phyloP scores from a whole-genome alignment of 805 yeast genomes.

The Spathaspora hagerdaliae region DNA sequence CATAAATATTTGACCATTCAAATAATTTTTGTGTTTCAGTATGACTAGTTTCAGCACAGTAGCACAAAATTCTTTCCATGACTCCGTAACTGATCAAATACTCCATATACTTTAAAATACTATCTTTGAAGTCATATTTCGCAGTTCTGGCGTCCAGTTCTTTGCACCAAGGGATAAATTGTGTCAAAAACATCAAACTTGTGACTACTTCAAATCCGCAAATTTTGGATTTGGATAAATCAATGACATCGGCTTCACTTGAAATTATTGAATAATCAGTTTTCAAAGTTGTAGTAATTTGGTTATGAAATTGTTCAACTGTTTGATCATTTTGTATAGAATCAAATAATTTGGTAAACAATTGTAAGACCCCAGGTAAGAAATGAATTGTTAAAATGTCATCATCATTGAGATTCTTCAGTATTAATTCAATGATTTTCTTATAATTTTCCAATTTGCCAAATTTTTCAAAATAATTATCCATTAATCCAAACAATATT shows the following conservation, averaged over 20 bases:
- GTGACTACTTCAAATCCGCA: conserved; percentile 41
- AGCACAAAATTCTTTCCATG: conserved; percentile 60
- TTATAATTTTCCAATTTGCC: conserved; percentile 30
- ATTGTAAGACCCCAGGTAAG: conserved; percentile 54
- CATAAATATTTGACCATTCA: conserved; percentile 52
- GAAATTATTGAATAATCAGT: conserved; percentile 18
- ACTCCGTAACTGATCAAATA: conserved; percentile 62
- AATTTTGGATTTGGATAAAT: conserved; percentile 27
- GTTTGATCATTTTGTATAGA: conserved; percentile 17
- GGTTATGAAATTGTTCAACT: conserved; percentile 30
- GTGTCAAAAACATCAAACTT: conserved; percentile 48
- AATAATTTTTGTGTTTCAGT: conserved; percentile 28
- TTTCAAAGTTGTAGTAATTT: conserved; percentile 28
- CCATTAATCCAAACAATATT: conserved; percentile 50
- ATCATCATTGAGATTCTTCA: conserved; percentile 45
- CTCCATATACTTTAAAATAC: conserved; percentile 58
- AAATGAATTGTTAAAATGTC: conserved; percentile 64
- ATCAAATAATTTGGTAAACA: conserved; percentile 40
- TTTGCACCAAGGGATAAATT: conserved; percentile 69
- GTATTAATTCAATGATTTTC: conserved; percentile 42
- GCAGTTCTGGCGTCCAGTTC: conserved; percentile 33
- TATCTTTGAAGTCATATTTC: conserved; percentile 50
- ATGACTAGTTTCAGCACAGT: conserved; percentile 54
- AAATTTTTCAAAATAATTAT: conserved; percentile 28
- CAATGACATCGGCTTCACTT: conserved; percentile 18